phyloP scores from a whole-genome alignment of 345 rosid genomes.

The Schrenkiella parvula region DNA sequence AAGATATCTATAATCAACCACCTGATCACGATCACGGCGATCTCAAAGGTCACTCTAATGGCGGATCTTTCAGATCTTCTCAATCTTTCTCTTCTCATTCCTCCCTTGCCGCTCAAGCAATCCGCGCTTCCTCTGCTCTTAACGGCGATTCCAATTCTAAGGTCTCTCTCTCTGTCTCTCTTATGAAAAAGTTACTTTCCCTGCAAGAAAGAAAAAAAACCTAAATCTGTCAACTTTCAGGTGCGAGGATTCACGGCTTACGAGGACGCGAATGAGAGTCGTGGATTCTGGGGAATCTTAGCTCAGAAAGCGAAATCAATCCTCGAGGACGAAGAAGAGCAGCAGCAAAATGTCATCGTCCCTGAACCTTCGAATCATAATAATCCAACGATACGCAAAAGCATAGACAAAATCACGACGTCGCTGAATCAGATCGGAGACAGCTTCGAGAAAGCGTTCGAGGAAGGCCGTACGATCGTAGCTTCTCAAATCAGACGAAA shows the following conservation, averaged over 20 bases:
- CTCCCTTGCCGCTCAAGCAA: conserved; percentile 83
- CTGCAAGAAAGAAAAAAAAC: background rate
- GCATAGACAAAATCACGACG: conserved; percentile 64
- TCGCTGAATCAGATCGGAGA: conserved; percentile 87
- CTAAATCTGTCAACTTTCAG: conserved; percentile 6
- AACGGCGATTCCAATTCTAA: conserved; percentile 6
- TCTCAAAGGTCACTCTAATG: conserved; percentile 27
- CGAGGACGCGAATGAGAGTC: conserved; percentile 43
- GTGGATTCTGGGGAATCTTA: conserved; percentile 79
- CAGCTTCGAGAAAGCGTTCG: conserved; percentile 84
- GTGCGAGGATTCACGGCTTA: conserved; percentile 67
- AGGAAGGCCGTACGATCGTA: conserved; percentile 84
- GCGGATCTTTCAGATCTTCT: conserved; percentile 35
- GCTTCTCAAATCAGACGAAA: conserved; percentile 71
- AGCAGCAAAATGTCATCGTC: conserved; percentile 18
- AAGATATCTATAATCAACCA: conserved; percentile 47
- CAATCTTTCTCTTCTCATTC: conserved; percentile 42
- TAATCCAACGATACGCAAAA: conserved; percentile 54
- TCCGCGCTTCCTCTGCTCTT: conserved; percentile 51
- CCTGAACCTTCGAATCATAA: conserved; percentile 34
- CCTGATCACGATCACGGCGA: conserved; percentile 32
- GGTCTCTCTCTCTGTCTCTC: conserved; percentile 37
- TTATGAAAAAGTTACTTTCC: background rate
- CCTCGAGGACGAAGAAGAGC: conserved; percentile 62
- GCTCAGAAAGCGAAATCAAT: conserved; percentile 88